Conservation (phyloP, 177 flowering plant species). For the Telopea speciosissima region DNA sequence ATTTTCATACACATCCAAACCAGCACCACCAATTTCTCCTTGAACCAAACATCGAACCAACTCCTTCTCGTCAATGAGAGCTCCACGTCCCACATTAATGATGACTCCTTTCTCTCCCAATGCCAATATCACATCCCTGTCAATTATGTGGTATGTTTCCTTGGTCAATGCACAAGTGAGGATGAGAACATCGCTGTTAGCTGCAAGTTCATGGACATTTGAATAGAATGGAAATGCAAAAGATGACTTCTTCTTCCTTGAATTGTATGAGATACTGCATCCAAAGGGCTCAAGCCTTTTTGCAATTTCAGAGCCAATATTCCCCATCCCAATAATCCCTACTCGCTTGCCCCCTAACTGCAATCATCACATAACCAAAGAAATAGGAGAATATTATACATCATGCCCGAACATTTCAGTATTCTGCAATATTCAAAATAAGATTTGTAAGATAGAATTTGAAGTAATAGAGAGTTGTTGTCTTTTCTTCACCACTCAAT, state of each 20-base stretch:
- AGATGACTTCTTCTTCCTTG: constrained; percentile 41
- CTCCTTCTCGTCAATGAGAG: constrained; percentile 61
- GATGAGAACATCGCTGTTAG: constrained; percentile 40
- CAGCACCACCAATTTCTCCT: constrained; percentile 66
- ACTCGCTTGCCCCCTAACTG: constrained; percentile 62
- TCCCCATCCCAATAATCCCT: constrained; percentile 74
- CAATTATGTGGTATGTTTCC: constrained; percentile 51
- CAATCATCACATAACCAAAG: constrained; percentile 5
- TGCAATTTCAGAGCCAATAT: constrained; percentile 58
- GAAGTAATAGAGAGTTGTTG: neutral
- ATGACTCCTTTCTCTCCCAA: constrained; percentile 62
- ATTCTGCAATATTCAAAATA: neutral
- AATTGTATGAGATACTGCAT: constrained; percentile 52
- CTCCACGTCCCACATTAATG: constrained; percentile 64
- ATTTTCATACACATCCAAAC: constrained; percentile 76
- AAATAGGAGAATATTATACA: neutral
- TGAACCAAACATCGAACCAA: constrained; percentile 43
- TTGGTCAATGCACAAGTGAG: constrained; percentile 53
- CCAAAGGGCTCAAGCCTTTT: constrained; percentile 58
- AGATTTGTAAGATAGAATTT: neutral
- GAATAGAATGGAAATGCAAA: constrained; percentile 36
- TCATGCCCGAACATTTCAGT: neutral
- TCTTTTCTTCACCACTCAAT: neutral
- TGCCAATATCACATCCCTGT: constrained; percentile 45
- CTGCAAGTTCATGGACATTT: constrained; percentile 42